A percentile compares a stretch with the other conserved stretches of the same genome.
Evolutionary conservation across 208 protist species (phyloP).

Genomic region (Trypanosoma grayi): DNA sequence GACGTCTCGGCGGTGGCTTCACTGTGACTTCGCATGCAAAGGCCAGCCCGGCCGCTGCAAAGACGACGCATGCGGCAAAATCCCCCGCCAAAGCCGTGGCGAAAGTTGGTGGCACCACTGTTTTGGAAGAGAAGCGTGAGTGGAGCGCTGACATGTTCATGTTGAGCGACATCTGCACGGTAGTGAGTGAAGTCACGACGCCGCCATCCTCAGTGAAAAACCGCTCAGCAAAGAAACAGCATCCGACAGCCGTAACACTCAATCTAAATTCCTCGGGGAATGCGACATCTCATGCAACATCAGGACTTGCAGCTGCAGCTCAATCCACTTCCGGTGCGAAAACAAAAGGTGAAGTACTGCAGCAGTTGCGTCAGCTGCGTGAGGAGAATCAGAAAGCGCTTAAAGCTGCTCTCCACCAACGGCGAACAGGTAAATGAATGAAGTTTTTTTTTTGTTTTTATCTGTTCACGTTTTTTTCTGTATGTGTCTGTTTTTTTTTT

Average conservation of each 20-base stretch:
- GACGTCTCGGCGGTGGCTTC: background rate
- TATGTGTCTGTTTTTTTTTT: background rate
- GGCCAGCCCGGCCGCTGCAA: background rate
- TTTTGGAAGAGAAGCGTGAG: conserved; percentile 24
- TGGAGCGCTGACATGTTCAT: conserved; percentile 26
- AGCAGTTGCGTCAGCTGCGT: conserved; percentile 48
- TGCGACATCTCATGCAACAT: too few relatives aligned
- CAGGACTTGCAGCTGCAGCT: background rate
- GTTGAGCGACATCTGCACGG: conserved; percentile 15
- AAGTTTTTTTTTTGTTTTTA: background rate
- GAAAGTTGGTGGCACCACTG: background rate
- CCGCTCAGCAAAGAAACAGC: background rate
- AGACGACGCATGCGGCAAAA: background rate
- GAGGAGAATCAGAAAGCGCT: conserved; percentile 64
- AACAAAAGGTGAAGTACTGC: conserved; percentile 32
- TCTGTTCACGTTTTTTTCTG: background rate
- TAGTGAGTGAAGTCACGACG: conserved; percentile 12
- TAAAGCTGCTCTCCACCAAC: conserved; percentile 31
- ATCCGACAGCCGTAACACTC: background rate
- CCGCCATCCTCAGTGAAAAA: background rate
- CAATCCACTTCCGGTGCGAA: background rate
- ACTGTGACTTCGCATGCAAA: conserved; percentile 2
- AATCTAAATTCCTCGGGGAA: background rate
- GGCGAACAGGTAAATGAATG: conserved; percentile 13
- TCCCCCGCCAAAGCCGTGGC: background rate